Evolutionary conservation across 768 basidiomycete genomes (phyloP), one percentile per base, ranked within the genome.

Genomic region (Punctularia strigosozonata): DNA sequence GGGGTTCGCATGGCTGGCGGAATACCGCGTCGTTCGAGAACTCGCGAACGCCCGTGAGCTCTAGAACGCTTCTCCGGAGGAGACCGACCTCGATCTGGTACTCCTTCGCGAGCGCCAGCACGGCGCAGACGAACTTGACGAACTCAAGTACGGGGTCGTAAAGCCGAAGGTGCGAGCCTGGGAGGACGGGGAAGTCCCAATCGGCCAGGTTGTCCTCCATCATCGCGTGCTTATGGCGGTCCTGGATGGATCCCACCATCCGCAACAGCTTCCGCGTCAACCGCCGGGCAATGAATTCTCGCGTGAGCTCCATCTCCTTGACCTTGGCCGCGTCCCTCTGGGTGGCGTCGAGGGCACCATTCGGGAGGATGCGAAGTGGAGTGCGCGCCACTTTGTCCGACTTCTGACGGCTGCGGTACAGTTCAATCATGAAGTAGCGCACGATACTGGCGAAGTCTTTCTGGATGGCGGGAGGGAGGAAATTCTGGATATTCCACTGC

Each of bases 401-500:
- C 53, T 75, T 73, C 46, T 80, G 78, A 45, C 75, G 71, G 37
- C 81, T 71, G 50, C 73, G 76, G 65, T 80, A 92, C 45, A 94
- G 64, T 46, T 90, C 86, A 43, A 86, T 65, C 37, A 97, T 79
- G 64, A 87, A 97, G 53, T 73, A 80, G 34, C 84, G 83, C 31
- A 97, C 61, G 32, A 77, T 68, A 3, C 68, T 50, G 32, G 68
- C 67, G 49, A 98, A 95, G 48, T 89, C 77, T 10, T 65, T 60
- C 51, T 90, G 92, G 26, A 92, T 65, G 7, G 78, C 77, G 0
- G 72, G 75, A 0, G 95, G 92, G 5, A 99, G 75, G 67, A 95
- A 97, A 1, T 72, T 68, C 43, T 79, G 70, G 45, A 97, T 87
- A 54, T 98, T 97, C 92, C 92, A 98, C 37, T 76, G 74, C 73